Evolutionary conservation across 768 basidiomycete genomes (phyloP).

Genomic region (Rubroboletus satanas): DNA sequence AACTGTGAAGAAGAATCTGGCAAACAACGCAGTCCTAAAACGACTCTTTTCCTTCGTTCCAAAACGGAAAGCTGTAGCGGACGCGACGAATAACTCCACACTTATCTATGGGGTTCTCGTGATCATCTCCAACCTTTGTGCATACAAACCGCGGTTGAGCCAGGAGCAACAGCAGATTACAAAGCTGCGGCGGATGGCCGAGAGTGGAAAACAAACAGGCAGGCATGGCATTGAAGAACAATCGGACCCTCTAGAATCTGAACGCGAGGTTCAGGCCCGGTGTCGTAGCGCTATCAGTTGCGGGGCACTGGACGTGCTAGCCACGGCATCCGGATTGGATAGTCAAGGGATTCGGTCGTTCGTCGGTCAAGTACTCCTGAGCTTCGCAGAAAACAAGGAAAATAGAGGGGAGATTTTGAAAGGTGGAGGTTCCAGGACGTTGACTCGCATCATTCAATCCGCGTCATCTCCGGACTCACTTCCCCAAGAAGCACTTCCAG

Average conservation of each 20-base stretch:
- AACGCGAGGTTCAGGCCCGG: conserved; percentile 59
- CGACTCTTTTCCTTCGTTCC: conserved; percentile 56
- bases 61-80: conserved; percentile 37
- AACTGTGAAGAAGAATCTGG: conserved; percentile 57
- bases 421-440: conserved; percentile 71
- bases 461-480: conserved; percentile 31
- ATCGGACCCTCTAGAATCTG: conserved; percentile 52
- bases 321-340: conserved; percentile 54
- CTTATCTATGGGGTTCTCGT: conserved; percentile 75
- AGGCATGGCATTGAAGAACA: conserved; percentile 28
- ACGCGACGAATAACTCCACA: conserved; percentile 40
- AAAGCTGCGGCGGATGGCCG: conserved; percentile 74
- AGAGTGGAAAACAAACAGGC: conserved; percentile 35
- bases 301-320: conserved; percentile 63
- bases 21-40: conserved; percentile 54
- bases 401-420: conserved; percentile 75
- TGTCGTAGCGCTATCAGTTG: conserved; percentile 54
- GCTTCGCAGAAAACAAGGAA: conserved; percentile 70
- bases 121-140: conserved; percentile 71
- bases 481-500: conserved; percentile 37
- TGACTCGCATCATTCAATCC: conserved; percentile 53
- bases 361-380: conserved; percentile 61
- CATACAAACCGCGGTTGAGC: conserved; percentile 64
- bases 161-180: conserved; percentile 83
- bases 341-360: conserved; percentile 59